Conservation (phyloP, 768 basidiomycete genomes). For the Boletus eberwhitei region DNA sequence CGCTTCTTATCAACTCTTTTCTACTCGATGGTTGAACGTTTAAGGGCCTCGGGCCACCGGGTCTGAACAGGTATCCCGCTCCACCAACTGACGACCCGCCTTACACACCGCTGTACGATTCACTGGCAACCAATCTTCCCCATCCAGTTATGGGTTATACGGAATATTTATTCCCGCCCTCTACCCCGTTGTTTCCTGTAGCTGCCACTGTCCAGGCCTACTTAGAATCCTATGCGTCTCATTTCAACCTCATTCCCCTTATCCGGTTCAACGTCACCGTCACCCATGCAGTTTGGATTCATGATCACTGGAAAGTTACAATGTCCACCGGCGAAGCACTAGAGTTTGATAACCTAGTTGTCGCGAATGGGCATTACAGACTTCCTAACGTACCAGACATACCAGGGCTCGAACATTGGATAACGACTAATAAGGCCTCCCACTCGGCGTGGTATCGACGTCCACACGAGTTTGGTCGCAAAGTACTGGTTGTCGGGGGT, state of each 20-base stretch:
- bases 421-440: constrained; percentile 44
- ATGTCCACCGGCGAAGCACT: constrained; percentile 36
- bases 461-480: constrained; percentile 38
- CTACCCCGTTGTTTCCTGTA: constrained; percentile 65
- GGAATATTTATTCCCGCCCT: constrained; percentile 63
- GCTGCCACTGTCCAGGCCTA: constrained; percentile 66
- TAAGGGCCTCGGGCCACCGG: not conserved
- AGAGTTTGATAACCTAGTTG: constrained; percentile 61
- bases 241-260: constrained; percentile 57
- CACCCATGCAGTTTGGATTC: constrained; percentile 39
- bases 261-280: constrained; percentile 67
- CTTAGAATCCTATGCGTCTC: constrained; percentile 59
- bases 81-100: constrained; percentile 50
- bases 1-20: not conserved
- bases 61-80: constrained; percentile 50
- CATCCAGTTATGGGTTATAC: constrained; percentile 74
- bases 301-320: constrained; percentile 47
- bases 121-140: constrained; percentile 77
- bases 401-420: constrained; percentile 61
- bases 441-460: constrained; percentile 71
- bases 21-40: not conserved
- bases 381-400: constrained; percentile 59
- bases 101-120: constrained; percentile 71
- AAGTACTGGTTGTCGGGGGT: constrained; percentile 45
- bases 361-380: constrained; percentile 75